Evolutionary conservation across 2,329 filamentous ascomycete species (phyloP).

Genomic region (Hypomyces rosellus): DNA sequence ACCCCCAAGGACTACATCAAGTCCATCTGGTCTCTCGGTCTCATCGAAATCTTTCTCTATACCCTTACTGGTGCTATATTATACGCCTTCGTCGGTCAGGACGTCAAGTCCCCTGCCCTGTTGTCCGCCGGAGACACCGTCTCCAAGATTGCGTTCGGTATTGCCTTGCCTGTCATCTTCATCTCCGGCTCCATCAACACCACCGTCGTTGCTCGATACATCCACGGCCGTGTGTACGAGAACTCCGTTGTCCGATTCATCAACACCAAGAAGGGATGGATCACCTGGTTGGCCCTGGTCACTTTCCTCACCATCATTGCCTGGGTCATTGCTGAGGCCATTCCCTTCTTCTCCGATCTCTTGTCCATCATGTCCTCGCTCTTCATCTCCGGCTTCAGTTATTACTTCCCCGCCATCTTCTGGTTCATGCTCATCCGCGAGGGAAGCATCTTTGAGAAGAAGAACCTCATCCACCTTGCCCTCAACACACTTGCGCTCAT

Average conservation of each 20-base stretch:
- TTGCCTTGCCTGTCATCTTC: conserved; percentile 67
- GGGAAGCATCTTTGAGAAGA: conserved; percentile 19
- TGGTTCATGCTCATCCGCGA: conserved; percentile 32
- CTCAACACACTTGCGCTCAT: conserved; percentile 21
- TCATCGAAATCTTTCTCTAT: conserved; percentile 59
- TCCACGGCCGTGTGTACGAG: conserved; percentile 40
- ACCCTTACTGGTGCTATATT: conserved; percentile 59
- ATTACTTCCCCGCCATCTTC: conserved; percentile 34
- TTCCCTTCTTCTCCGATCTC: conserved; percentile 65
- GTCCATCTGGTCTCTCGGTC: conserved; percentile 56
- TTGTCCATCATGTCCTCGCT: conserved; percentile 46
- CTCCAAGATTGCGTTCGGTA: conserved; percentile 61
- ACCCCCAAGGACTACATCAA: conserved; percentile 41
- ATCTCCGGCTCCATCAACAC: conserved; percentile 67
- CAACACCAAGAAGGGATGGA: conserved; percentile 43
- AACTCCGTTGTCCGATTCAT: conserved; percentile 38
- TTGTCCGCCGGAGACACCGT: conserved; percentile 54
- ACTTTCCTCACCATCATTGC: conserved; percentile 52
- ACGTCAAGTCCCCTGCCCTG: conserved; percentile 61
- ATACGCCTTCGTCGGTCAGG: conserved; percentile 60
- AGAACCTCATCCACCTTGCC: conserved; percentile 19
- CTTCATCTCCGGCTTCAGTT: conserved; percentile 36
- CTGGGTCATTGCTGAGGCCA: conserved; percentile 64
- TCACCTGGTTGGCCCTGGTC: conserved; percentile 53
- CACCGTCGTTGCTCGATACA: conserved; percentile 39